A percentile compares a stretch with the other conserved stretches of the same genome.
These are phyloP conservation scores for Centella asiatica DNA, from an alignment of 129 eudicot genomes.

Conservation along the genomic window DNA sequence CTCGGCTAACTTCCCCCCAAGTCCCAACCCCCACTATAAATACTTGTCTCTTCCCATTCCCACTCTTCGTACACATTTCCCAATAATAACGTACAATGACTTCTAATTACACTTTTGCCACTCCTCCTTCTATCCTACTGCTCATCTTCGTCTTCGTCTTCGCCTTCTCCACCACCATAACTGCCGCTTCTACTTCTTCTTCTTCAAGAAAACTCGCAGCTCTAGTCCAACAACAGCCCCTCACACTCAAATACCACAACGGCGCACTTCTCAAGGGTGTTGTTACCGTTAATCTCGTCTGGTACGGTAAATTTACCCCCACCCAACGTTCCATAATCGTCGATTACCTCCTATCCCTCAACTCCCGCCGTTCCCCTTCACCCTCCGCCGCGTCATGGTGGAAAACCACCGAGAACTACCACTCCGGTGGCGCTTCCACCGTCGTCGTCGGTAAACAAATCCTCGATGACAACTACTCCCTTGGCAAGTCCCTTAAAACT, in stretches of 20 bases:
- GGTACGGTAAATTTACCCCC: constrained; percentile 68
- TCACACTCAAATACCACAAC: constrained; percentile 54
- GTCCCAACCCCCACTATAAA: too few species aligned
- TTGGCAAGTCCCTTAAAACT: constrained; percentile 53
- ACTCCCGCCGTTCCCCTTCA: constrained; percentile 11
- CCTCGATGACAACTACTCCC: constrained; percentile 37
- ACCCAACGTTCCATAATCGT: constrained; percentile 38
- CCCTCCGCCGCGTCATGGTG: constrained; percentile 83
- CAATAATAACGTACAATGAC: constrained; percentile 6
- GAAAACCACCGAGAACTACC: constrained; percentile 54
- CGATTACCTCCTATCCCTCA: constrained; percentile 55
- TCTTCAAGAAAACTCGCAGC: constrained; percentile 34
- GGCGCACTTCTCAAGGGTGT: constrained; percentile 59
- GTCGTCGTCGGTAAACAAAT: constrained; percentile 48
- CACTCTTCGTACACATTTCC: not conserved
- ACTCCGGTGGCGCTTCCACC: constrained; percentile 27
- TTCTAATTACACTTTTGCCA: not conserved
- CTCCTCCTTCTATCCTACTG: not conserved
- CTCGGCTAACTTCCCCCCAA: too few species aligned
- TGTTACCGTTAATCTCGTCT: constrained; percentile 55
- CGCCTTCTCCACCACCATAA: not conserved
- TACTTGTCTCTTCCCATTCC: not conserved
- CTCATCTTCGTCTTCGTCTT: not conserved
- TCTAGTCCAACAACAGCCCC: constrained; percentile 39
- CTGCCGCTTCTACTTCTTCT: not conserved